Evolutionary conservation across 306 rosid genomes (phyloP), one percentile per base, ranked within the genome.

Genomic region (Quillaja saponaria): DNA sequence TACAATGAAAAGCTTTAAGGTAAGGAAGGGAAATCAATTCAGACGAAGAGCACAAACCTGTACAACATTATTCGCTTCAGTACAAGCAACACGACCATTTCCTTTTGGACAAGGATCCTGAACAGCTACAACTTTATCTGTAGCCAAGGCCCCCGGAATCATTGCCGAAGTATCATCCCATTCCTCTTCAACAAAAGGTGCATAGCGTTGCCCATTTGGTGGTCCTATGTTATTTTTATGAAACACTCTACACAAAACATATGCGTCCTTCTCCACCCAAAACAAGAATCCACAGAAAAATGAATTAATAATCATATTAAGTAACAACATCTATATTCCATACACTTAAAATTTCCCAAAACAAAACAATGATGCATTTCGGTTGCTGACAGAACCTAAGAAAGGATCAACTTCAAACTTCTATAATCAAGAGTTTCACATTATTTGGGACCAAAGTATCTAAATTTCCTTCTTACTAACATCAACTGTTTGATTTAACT

Each of bases 221-320:
- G 99, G 99, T 49, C 99, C 97, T 41, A 92, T 89, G 80, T 94
- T 94, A 80, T 88, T 94, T 80, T 89, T 94, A 84, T 89, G 99
- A 82, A 94, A 94, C 25, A 94, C 96, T 82, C 99, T 85, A 86
- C 97, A 89, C 64, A 94, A 77, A 58, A 94, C 99, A 82, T 67
- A 94, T 3, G 95, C 95, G 78, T 89, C 97, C 99, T 94, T 82
- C 80, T 81, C 87, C 85, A 41, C 62, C 76, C 74, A 70, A 34
- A 73, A 82, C 59, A 75, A 74, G 71, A 71, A 75, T 44, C 39
- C 73, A 78, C 65, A 47, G 67, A 65, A 52, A 68, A 31, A 60
- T 49, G 39, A 71, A 74, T n/a, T 34, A 54, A 42, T 34, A 39
- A 64, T 34, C 21, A 77, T 69, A 63, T 13, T 25, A 25, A 68